phyloP scores from a whole-genome alignment of 768 basidiomycete species.

The Pleurotus pulmonarius region DNA sequence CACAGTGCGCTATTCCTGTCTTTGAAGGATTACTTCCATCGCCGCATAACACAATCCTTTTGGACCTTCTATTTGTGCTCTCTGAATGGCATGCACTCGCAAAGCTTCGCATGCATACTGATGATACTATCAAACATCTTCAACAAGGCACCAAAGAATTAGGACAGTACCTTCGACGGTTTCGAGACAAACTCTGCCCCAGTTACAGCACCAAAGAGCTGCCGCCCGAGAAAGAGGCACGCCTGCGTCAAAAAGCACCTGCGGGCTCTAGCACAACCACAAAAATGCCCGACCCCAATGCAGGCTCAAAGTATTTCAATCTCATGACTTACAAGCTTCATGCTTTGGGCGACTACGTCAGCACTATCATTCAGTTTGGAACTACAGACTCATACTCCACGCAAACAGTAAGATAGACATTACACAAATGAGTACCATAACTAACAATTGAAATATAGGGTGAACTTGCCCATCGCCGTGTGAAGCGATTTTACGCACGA shows the following conservation, averaged over 20 bases:
- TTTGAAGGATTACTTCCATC: conserved; percentile 31
- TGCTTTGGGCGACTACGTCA: conserved; percentile 21
- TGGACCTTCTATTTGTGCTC: conserved; percentile 21
- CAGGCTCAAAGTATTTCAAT: conserved; percentile 12
- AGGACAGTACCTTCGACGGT: conserved; percentile 18
- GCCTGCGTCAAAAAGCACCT: conserved; percentile 11
- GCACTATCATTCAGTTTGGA: conserved; percentile 18
- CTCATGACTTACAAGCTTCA: conserved; percentile 27
- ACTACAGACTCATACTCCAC: conserved; percentile 28
- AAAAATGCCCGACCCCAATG: neutral
- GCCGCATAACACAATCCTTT: conserved; percentile 20
- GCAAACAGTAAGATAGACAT: conserved; percentile 19
- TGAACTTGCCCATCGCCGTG: conserved; percentile 31
- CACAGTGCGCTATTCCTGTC: conserved; percentile 26
- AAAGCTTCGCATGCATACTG: conserved; percentile 30
- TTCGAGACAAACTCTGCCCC: conserved; percentile 13
- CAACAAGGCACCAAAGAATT: conserved; percentile 22
- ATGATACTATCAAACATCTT: conserved; percentile 25
- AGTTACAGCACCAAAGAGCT: conserved; percentile 19
- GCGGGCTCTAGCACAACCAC: neutral
- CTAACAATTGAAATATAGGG: conserved; percentile 21
- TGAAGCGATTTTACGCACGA: conserved; percentile 29
- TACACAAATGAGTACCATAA: neutral
- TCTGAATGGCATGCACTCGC: conserved; percentile 29
- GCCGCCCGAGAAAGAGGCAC: conserved; percentile 19